Evolutionary conservation across 257 asterid species (phyloP).

Genomic region (Prunella vulgaris): DNA sequence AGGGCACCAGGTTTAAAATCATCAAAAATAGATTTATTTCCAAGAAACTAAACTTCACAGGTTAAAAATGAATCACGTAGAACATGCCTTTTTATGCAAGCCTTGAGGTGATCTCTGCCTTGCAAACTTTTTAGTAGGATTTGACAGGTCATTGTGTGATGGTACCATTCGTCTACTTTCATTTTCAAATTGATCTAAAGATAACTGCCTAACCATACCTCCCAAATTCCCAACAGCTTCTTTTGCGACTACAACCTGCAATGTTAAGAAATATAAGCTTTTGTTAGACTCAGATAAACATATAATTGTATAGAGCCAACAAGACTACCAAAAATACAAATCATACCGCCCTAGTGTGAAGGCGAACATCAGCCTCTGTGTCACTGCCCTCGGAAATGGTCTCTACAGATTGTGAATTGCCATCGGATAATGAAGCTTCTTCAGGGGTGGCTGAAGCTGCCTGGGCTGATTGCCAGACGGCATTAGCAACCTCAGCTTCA

Average conservation of each 20-base stretch:
- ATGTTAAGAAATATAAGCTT: conserved; percentile 21
- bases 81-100: conserved; percentile 90
- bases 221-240: conserved; percentile 93
- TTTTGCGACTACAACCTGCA: conserved; percentile 97
- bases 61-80: conserved; percentile 7
- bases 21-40: not conserved
- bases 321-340: conserved; percentile 2
- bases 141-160: conserved; percentile 62
- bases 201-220: conserved; percentile 96
- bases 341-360: conserved; percentile 93
- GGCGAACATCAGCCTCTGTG: conserved; percentile 80
- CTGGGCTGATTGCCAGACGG: conserved; percentile 93
- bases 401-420: conserved; percentile 68
- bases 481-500: conserved; percentile 94
- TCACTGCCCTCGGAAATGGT: conserved; percentile 78
- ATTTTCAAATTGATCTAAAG: conserved; percentile 96
- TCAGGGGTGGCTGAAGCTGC: conserved; percentile 65
- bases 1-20: no score
- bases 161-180: conserved; percentile 95
- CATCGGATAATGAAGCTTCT: conserved; percentile 69
- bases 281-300: not conserved
- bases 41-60: not conserved
- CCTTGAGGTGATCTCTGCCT: conserved; percentile 97
- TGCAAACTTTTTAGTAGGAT: conserved; percentile 71
- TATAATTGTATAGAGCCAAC: not conserved